Evolutionary conservation across 805 yeast species (phyloP).

Genomic region (Metschnikowia matae): DNA sequence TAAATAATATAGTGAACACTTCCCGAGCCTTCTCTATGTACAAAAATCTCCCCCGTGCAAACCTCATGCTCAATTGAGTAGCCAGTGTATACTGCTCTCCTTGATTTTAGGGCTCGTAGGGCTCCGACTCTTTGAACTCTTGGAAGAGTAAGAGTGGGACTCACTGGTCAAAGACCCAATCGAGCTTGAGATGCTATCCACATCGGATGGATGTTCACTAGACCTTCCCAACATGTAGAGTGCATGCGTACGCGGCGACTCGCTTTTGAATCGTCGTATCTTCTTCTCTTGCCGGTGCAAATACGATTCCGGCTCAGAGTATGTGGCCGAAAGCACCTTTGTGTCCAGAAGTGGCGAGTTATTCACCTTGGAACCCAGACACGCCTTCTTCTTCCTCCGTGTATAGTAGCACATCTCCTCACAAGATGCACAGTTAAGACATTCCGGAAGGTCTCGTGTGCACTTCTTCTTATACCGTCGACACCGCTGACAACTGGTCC

Average conservation of each 20-base stretch:
- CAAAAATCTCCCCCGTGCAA: background rate
- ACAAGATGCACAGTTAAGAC: constrained; percentile 26
- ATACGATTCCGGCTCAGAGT: background rate
- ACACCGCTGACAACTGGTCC: constrained; percentile 29
- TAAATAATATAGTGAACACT: constrained; percentile 1
- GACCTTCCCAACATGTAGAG: background rate
- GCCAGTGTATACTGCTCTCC: constrained; percentile 4
- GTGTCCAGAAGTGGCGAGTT: background rate
- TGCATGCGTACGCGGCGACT: constrained; percentile 1
- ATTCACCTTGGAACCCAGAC: background rate
- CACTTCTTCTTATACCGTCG: constrained; percentile 30
- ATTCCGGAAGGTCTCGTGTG: constrained; percentile 29
- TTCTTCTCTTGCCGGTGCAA: constrained; percentile 10
- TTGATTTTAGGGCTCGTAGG: background rate
- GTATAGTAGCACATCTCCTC: constrained; percentile 28
- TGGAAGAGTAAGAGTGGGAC: background rate
- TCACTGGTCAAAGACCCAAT: constrained; percentile 1
- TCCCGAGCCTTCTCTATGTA: constrained; percentile 2
- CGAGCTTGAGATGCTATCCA: background rate
- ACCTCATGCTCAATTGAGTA: background rate
- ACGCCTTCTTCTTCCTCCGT: constrained; percentile 18
- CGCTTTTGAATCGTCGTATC: background rate
- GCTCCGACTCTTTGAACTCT: background rate
- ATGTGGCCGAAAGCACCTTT: background rate
- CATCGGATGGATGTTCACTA: background rate